Base-by-base conservation (phyloP, 2,329 filamentous ascomycete species). In the Fusarium sp. region DNA sequence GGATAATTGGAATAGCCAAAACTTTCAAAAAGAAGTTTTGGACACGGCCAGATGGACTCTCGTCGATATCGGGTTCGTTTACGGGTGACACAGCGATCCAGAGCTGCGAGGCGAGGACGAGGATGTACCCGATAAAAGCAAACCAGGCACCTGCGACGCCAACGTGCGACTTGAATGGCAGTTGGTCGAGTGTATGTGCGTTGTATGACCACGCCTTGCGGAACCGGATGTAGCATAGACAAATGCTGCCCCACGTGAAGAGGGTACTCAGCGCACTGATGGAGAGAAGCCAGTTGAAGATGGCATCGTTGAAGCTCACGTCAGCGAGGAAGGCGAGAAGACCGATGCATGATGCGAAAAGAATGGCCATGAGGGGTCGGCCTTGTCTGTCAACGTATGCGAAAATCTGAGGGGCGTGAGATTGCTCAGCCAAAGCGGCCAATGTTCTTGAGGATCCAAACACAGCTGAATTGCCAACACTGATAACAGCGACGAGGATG, bases 381-480 rank as follows among this genome's bases (percentile, higher is more conserved):
- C 94, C 94, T 68, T 90, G 87, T 47, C 90, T 89, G 80, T 95
- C 94, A 70, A 96, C 90, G 79, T 95, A 97, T 56, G 88, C 88
- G 44, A 97, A 84, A 67, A 94, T 83, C 61, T 82, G 85, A 7
- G 94, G 94, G 0, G 93, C 94, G 77, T 96, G 93, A 46, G 89
- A 87, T 78, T 97, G 93, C 77, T 97, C 93, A 30, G 94, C 94
- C 1, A 97, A 86, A 2, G 94, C 94, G 30, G 93, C 93, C 2
- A 98, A 87, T 1, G 94, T 97, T 71, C 95, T 89, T 1, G 93
- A 96, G 13, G 93, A 95, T 28, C 94, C 95, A 75, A 96, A 98
- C 59, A 97, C 90, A 65, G 94, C 90, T 4, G 92, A 95, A 79
- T 97, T 97, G 49, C 94, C 94, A 58, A 97, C 94, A 2, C 93